Evolutionary conservation across 176 grass and related monocot species (phyloP).

Genomic region (Avena eriantha): DNA sequence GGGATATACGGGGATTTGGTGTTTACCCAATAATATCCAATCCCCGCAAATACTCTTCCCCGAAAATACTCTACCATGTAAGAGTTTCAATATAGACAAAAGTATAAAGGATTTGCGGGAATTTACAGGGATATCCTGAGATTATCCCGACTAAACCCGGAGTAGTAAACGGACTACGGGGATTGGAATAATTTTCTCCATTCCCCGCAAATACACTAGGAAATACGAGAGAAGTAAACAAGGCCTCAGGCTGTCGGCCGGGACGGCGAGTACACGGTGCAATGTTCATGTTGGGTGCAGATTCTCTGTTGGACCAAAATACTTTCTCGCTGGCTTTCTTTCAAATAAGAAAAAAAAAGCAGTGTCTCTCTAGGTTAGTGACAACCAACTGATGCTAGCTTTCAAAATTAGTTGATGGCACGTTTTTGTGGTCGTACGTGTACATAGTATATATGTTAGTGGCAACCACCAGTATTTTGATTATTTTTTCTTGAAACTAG

Average conservation of each 20-base stretch:
- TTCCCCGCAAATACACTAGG: too few relatives aligned
- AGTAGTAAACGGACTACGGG: too few relatives aligned
- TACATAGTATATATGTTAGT: background rate
- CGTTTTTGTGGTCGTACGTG: background rate
- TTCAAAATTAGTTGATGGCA: background rate
- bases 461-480: background rate
- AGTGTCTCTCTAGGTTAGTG: background rate
- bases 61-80: too few relatives aligned
- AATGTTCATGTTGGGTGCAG: background rate
- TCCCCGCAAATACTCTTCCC: too few relatives aligned
- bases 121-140: too few relatives aligned
- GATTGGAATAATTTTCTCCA: too few relatives aligned
- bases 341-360: background rate
- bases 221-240: too few relatives aligned
- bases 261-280: background rate
- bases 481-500: background rate
- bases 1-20: too few relatives aligned
- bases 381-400: background rate
- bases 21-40: too few relatives aligned
- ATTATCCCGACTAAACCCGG: too few relatives aligned
- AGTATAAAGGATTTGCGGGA: too few relatives aligned
- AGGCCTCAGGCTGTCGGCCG: background rate
- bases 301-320: background rate
- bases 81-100: too few relatives aligned
- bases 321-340: background rate